Evolutionary conservation across 2,329 filamentous ascomycete genomes (phyloP), one percentile per base, ranked within the genome.

Genomic region (Paraphaeosphaeria minitans): DNA sequence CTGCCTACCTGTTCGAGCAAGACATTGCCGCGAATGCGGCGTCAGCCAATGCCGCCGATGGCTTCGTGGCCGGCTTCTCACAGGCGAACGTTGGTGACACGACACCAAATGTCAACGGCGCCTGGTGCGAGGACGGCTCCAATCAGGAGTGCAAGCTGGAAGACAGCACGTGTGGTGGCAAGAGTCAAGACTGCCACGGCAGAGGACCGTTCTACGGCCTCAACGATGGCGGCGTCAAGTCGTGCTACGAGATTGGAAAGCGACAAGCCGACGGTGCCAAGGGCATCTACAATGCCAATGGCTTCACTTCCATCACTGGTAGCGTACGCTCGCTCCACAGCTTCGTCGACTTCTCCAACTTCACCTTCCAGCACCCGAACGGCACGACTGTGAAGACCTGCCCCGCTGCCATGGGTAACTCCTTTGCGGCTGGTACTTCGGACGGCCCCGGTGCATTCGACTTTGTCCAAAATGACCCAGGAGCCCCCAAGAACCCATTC

Each of bases 41-140:
- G 24, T 58, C 65, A 14, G 85, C 85, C 29, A 73, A 70, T 57
- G 66, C 70, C 19, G 87, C 87, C 35, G 80, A 86, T 2, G 85
- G 83, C 10, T 97, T 96, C 66, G 91, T 97, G 1, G 93, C 93
- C 2, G 94, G 92, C 4, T 98, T 97, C 75, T 95, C 92, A 0
- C 94, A 97, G 75, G 87, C 93, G 12, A 97, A 89, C 64, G 92
- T 97, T 21, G 94, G 92, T 22, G 94, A 98, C 70, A 96, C 93
- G 0, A 91, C 89, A 1, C 94, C 94, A 1, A 97, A 97, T 67
- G 86, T 94, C 0, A 83, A 92, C 6, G 94, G 93, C 1, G 92
- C 93, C 1, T 96, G 87, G 81, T 97, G 94, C 67, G 93, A 97
- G 74, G 93, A 95, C 72, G 91, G 90, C 3, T 87, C 90, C 1